Percentiles rank a stretch among this genome's conserved stretches.
phyloP scores from a whole-genome alignment of 495 filamentous ascomycete genomes.

The Aspergillus saccharolyticus region DNA sequence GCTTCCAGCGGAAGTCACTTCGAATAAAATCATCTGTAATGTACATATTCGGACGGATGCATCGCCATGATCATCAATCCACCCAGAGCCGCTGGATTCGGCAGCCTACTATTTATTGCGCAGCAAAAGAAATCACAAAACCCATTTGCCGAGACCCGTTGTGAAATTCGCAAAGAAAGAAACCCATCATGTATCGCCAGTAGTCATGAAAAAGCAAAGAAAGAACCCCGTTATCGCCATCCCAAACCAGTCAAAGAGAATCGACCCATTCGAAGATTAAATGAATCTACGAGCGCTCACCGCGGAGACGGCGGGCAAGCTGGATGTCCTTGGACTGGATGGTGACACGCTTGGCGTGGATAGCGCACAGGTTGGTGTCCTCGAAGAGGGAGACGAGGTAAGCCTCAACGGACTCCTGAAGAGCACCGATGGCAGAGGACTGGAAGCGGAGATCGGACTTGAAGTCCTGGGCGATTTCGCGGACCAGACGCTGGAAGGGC shows the following conservation, averaged over 20 bases:
- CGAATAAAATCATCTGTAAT: conserved; percentile 29
- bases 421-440: conserved; percentile 98
- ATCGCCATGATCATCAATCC: conserved; percentile 34
- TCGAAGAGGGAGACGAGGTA: conserved; percentile 99
- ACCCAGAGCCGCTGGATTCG: conserved; percentile 24
- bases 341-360: conserved; percentile 99
- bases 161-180: conserved; percentile 41
- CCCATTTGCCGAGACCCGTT: conserved; percentile 42
- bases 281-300: conserved; percentile 72
- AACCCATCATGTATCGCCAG: conserved; percentile 49
- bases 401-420: conserved; percentile 99
- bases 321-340: conserved; percentile 97
- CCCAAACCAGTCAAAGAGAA: conserved; percentile 35
- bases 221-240: conserved; percentile 47
- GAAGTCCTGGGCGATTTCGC: conserved; percentile 99
- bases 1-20: conserved; percentile 30
- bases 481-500: conserved; percentile 99
- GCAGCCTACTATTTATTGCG: conserved; percentile 36
- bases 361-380: conserved; percentile 99
- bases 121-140: conserved; percentile 31
- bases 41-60: conserved; percentile 33
- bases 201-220: conserved; percentile 42
- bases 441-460: conserved; percentile 99
- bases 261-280: conserved; percentile 19
- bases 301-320: conserved; percentile 92